A percentile compares a stretch with the other conserved stretches of the same genome.
phyloP scores from a whole-genome alignment of 2,329 filamentous ascomycete species.

The Boeremia exigua region DNA sequence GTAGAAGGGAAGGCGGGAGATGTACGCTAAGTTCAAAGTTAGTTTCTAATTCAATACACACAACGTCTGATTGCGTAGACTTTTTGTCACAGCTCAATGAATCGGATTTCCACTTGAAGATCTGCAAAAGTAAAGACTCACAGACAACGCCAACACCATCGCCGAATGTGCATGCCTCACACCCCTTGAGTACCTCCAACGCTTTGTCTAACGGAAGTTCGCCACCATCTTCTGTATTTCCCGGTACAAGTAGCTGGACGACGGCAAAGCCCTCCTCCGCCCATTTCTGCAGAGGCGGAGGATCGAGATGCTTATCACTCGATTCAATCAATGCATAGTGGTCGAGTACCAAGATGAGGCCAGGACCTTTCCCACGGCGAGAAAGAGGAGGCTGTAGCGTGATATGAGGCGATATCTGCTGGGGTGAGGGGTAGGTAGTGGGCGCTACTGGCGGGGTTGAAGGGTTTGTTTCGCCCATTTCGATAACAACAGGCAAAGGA shows the following conservation, averaged over 20 bases:
- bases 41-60: background rate
- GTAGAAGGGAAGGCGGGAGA: constrained; percentile 40
- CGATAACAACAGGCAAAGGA: background rate
- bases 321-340: constrained; percentile 35
- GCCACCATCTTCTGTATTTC: constrained; percentile 40
- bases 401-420: constrained; percentile 35
- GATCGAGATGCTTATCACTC: constrained; percentile 54
- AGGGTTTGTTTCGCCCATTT: constrained; percentile 19
- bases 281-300: constrained; percentile 69
- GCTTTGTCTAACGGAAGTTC: constrained; percentile 41
- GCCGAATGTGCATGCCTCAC: constrained; percentile 32
- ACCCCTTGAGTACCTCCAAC: constrained; percentile 29
- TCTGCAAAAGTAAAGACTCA: constrained; percentile 14
- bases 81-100: no score
- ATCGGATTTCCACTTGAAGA: background rate
- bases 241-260: constrained; percentile 56
- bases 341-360: constrained; percentile 55
- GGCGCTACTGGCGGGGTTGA: constrained; percentile 21
- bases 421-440: constrained; percentile 24
- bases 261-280: constrained; percentile 73
- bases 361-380: constrained; percentile 57
- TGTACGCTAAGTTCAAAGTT: constrained; percentile 32
- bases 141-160: constrained; percentile 42
- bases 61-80: no score
- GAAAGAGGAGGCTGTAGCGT: constrained; percentile 56